Evolutionary conservation across 768 basidiomycete genomes (phyloP).

Genomic region (Cystobasidium tubakii): DNA sequence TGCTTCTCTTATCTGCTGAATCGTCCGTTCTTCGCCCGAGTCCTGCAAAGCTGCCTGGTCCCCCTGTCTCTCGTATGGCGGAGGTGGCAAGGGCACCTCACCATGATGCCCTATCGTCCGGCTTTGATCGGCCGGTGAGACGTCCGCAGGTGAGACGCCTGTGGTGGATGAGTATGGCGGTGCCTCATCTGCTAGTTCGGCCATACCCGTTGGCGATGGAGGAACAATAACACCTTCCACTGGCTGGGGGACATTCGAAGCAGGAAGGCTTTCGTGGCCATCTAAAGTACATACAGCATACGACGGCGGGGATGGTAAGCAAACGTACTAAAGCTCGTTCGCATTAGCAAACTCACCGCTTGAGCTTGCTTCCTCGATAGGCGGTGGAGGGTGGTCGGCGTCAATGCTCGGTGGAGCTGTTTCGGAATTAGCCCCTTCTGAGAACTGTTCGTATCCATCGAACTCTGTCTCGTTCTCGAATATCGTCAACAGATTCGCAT

Average conservation of each 20-base stretch:
- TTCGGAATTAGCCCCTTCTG: slow-evolving; percentile 12
- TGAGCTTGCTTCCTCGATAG: slow-evolving; percentile 9
- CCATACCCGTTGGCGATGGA: not conserved
- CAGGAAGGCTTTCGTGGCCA: not conserved
- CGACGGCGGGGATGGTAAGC: too few relatives aligned
- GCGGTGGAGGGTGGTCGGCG: slow-evolving; percentile 20
- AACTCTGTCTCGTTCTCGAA: slow-evolving; percentile 42
- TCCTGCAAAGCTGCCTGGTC: not conserved
- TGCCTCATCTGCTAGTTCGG: not conserved
- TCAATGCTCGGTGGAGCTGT: slow-evolving; percentile 28
- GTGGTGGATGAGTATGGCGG: not conserved
- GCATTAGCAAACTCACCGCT: slow-evolving; percentile 6
- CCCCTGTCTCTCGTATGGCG: not conserved
- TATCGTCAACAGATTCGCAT: not conserved
- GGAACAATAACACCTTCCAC: not conserved
- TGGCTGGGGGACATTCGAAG: not conserved
- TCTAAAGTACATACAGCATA: not conserved
- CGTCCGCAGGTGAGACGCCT: not conserved
- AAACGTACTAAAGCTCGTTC: too few relatives aligned
- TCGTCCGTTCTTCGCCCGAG: not conserved
- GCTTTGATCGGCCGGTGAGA: not conserved
- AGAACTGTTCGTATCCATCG: slow-evolving; percentile 45
- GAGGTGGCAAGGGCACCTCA: not conserved
- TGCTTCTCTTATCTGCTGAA: not conserved
- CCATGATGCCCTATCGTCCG: not conserved